phyloP scores from a whole-genome alignment of 768 basidiomycete genomes.

The Xerocomus potaroensis region DNA sequence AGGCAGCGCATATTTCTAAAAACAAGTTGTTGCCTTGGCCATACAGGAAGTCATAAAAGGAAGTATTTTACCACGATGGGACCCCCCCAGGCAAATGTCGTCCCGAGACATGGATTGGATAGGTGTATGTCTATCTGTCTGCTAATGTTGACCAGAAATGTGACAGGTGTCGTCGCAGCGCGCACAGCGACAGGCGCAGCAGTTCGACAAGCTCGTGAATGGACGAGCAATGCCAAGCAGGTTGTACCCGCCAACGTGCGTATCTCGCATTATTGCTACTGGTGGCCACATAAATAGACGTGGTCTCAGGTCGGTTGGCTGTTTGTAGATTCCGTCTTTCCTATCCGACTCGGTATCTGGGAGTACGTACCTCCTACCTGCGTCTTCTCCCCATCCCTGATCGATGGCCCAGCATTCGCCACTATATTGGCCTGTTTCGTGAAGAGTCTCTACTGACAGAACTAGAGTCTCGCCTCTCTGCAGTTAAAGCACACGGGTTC shows the following conservation, averaged over 20 bases:
- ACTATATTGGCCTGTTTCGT: constrained; percentile 57
- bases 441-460: constrained; percentile 52
- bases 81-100: too few relatives aligned
- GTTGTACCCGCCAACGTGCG: constrained; percentile 21
- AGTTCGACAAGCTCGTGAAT: constrained; percentile 3
- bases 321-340: constrained; percentile 77
- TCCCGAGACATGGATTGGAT: too few relatives aligned
- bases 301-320: constrained; percentile 50
- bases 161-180: neutral
- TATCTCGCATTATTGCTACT: constrained; percentile 7
- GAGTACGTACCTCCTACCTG: constrained; percentile 48
- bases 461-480: constrained; percentile 46
- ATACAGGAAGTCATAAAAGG: constrained; percentile 8
- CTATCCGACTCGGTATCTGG: constrained; percentile 63
- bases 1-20: constrained; percentile 15
- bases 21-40: constrained; percentile 20
- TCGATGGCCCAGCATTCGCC: constrained; percentile 49
- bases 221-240: constrained; percentile 6
- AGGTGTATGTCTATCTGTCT: too few relatives aligned
- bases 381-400: constrained; percentile 1
- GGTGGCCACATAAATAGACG: constrained; percentile 6
- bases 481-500: constrained; percentile 54
- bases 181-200: too few relatives aligned
- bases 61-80: constrained; percentile 9
- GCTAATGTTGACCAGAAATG: constrained; percentile 22